Percentiles rank a stretch among this genome's conserved stretches.
These are phyloP conservation scores for Bonnemaisonia californica DNA, from an alignment of 31 red algal species.

Conservation along the genomic window DNA sequence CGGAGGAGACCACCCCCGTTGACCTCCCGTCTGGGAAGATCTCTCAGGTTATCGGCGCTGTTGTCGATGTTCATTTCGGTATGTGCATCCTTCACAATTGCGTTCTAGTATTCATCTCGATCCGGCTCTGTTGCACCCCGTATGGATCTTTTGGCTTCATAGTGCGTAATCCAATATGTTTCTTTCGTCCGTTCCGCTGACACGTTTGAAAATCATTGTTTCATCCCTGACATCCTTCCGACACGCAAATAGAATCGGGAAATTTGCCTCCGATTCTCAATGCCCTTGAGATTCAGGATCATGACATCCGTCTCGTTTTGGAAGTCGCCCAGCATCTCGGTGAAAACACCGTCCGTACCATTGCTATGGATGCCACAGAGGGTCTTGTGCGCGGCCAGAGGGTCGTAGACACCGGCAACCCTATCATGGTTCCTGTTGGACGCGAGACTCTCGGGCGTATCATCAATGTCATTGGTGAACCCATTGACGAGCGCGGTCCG, in stretches of 20 bases:
- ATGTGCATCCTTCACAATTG: neutral
- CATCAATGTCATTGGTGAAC: conserved; percentile 99
- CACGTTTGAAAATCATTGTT: too few relatives aligned
- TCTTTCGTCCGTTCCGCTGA: too few relatives aligned
- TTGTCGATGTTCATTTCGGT: conserved; percentile 98
- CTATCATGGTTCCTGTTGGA: conserved; percentile 96
- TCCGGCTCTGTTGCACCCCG: neutral
- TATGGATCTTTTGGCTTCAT: neutral
- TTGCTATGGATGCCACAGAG: conserved; percentile 99
- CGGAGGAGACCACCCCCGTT: conserved; percentile 17
- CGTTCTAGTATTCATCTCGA: neutral
- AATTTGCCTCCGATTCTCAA: conserved; percentile 88
- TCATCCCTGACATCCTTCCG: too few relatives aligned
- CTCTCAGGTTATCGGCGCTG: conserved; percentile 96
- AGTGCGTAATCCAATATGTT: too few relatives aligned
- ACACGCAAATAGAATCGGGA: conserved; percentile 43
- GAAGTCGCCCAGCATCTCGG: conserved; percentile 99
- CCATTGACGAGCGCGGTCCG: conserved; percentile 97
- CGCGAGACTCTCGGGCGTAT: conserved; percentile 95
- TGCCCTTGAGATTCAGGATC: conserved; percentile 91
- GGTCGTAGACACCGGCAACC: conserved; percentile 82
- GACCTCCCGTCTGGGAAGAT: conserved; percentile 68
- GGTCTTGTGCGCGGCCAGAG: conserved; percentile 94
- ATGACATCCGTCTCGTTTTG: conserved; percentile 91
- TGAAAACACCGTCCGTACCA: conserved; percentile 94